Evolutionary conservation across 495 filamentous ascomycete species (phyloP), one percentile per base, ranked within the genome.

Genomic region (Penicillium paxilli): DNA sequence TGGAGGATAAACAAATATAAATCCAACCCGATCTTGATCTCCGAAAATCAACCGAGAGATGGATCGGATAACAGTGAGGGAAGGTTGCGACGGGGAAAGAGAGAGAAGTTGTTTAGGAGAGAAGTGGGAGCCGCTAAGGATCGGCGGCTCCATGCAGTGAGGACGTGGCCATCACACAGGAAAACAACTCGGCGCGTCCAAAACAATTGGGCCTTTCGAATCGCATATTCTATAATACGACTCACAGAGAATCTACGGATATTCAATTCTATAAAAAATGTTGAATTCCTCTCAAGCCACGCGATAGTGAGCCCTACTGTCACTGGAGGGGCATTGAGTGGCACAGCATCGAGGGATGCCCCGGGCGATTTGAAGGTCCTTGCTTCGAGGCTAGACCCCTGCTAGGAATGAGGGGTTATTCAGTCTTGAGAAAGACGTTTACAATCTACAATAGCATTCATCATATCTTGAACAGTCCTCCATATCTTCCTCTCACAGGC

Each of bases 71-170:
- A 55, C 24, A 49, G 30, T 37, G 46, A 50, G 42, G 47, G 21
- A 59, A 37, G 23, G 50, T 60, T 54, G 51, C 40, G 46, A 41
- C 30, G 50, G 55, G 60, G 51, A n/a, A n/a, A n/a, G n/a, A n/a
- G 58, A 25, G 22, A 37, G 41, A 35, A 49, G 55, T 67, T 61
- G 56, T 65, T 61, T 64, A 50, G 64, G 51, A 62, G 49, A 62
- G 58, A 60, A 51, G 57, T 59, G 61, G 64, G 58, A 61, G 60
- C 58, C 58, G 59, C 64, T 64, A 67, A 64, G 37, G 64, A 67
- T 64, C 64, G 64, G 61, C 64, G 56, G 51, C 50, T 59, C 52
- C 54, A 60, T 64, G 63, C 63, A 64, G 50, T 46, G 47, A 47
- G 51, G 64, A 67, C 61, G 58, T 65, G 61, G 61, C 56, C 64